Percentiles rank a stretch among this genome's conserved stretches.
Conservation (phyloP, 805 yeast genomes). For the Kodamaea neixiangensis region DNA sequence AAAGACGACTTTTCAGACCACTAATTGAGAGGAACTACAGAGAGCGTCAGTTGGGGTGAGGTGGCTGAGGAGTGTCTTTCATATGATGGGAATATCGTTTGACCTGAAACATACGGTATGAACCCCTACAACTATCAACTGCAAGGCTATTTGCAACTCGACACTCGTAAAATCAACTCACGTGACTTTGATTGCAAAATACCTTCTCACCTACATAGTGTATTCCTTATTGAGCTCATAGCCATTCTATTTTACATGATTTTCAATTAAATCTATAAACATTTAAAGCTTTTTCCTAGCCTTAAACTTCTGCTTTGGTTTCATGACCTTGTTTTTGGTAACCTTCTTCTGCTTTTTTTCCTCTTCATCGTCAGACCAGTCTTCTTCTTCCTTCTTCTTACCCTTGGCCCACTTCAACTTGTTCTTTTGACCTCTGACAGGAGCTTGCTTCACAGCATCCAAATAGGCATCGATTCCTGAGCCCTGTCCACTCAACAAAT, state of each 20-base stretch:
- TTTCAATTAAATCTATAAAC: background rate
- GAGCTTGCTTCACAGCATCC: conserved; percentile 91
- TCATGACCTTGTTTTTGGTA: conserved; percentile 28
- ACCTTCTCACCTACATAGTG: background rate
- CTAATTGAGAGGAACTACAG: background rate
- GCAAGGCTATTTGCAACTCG: too few relatives aligned
- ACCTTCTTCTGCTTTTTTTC: conserved; percentile 28
- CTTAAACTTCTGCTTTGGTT: conserved; percentile 53
- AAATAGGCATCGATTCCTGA: conserved; percentile 86
- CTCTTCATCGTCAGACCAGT: conserved; percentile 48
- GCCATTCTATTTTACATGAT: background rate
- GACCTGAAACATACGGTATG: too few relatives aligned
- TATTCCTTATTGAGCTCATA: background rate
- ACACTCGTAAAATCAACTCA: too few relatives aligned
- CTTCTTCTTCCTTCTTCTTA: conserved; percentile 49
- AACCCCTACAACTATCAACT: too few relatives aligned
- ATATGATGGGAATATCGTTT: too few relatives aligned
- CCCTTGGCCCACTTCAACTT: conserved; percentile 83
- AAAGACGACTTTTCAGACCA: background rate
- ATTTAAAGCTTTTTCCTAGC: conserved; percentile 67
- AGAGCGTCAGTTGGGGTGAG: too few relatives aligned
- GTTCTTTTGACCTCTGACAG: conserved; percentile 90
- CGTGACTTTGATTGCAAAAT: background rate
- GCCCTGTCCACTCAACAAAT: conserved; percentile 36
- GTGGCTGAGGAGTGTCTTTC: too few relatives aligned